Evolutionary conservation across 257 asterid species (phyloP).

Genomic region (Nemophila menziesii): DNA sequence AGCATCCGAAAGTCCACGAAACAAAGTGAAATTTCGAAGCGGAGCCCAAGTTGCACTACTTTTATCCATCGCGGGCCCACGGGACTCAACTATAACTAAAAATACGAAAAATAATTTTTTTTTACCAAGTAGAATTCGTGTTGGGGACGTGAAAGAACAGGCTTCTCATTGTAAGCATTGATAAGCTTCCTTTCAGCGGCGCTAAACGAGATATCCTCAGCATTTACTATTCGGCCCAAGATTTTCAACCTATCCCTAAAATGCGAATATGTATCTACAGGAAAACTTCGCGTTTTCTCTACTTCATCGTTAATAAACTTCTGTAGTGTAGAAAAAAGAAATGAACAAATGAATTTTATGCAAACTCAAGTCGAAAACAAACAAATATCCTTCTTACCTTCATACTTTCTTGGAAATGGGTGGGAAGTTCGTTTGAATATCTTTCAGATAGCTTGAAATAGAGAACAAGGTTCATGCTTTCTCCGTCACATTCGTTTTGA

Average conservation of each 20-base stretch:
- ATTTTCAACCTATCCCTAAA: constrained; percentile 79
- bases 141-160: constrained; percentile 90
- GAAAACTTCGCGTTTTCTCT: constrained; percentile 68
- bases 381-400: constrained; percentile 33
- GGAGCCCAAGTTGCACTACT: no score
- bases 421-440: constrained; percentile 58
- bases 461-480: constrained; percentile 68
- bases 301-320: constrained; percentile 57
- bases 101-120: neutral
- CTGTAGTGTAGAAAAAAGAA: constrained; percentile 25
- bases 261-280: constrained; percentile 57
- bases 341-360: constrained; percentile 2
- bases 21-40: no score
- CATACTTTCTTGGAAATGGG: constrained; percentile 66
- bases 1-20: no score
- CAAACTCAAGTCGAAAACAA: constrained; percentile 4
- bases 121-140: constrained; percentile 80
- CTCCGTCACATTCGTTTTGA: constrained; percentile 71
- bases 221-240: constrained; percentile 57
- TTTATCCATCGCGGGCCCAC: no score
- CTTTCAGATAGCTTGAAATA: constrained; percentile 78
- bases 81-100: neutral
- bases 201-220: constrained; percentile 60
- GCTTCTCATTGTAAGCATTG: constrained; percentile 88
- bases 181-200: constrained; percentile 79